These are phyloP conservation scores for Aspergillus melleus DNA, from an alignment of 2,329 filamentous ascomycete genomes.

Conservation along the genomic window DNA sequence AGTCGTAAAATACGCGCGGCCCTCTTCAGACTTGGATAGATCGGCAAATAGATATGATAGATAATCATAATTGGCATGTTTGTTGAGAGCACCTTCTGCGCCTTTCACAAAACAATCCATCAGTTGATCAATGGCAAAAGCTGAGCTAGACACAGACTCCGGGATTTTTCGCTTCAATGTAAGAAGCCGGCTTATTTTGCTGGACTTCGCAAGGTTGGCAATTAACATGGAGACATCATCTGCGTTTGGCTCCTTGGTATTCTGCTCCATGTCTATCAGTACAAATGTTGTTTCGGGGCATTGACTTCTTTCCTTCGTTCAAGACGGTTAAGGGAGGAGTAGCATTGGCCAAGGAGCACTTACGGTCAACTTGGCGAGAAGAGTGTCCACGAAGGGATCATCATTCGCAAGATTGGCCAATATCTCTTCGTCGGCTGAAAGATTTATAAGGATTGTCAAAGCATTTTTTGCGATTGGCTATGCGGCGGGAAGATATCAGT, in stretches of 20 bases:
- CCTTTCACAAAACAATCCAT: constrained; percentile 97
- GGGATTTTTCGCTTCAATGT: constrained; percentile 67
- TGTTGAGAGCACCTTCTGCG: constrained; percentile 78
- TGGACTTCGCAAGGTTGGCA: constrained; percentile 84
- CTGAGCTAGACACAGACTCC: constrained; percentile 68
- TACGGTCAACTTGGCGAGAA: constrained; percentile 73
- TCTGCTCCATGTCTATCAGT: constrained; percentile 25
- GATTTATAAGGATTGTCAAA: constrained; percentile 72
- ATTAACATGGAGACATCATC: constrained; percentile 88
- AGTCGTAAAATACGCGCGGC: constrained; percentile 72
- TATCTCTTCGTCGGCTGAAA: constrained; percentile 81
- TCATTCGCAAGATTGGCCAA: constrained; percentile 73
- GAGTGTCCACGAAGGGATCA: constrained; percentile 73
- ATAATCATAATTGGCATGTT: constrained; percentile 84
- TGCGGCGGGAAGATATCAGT: neutral
- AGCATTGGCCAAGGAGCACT: constrained; percentile 50
- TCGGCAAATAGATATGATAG: constrained; percentile 93
- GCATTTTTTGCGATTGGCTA: constrained; percentile 92
- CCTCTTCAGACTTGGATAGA: constrained; percentile 75
- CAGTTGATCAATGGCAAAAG: constrained; percentile 80
- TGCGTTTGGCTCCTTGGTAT: constrained; percentile 70
- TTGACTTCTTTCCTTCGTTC: neutral
- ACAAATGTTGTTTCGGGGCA: neutral
- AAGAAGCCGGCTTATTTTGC: constrained; percentile 69
- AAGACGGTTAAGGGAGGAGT: neutral